phyloP scores from a whole-genome alignment of 2,329 filamentous ascomycete genomes.

The Cladorrhinum sp. region DNA sequence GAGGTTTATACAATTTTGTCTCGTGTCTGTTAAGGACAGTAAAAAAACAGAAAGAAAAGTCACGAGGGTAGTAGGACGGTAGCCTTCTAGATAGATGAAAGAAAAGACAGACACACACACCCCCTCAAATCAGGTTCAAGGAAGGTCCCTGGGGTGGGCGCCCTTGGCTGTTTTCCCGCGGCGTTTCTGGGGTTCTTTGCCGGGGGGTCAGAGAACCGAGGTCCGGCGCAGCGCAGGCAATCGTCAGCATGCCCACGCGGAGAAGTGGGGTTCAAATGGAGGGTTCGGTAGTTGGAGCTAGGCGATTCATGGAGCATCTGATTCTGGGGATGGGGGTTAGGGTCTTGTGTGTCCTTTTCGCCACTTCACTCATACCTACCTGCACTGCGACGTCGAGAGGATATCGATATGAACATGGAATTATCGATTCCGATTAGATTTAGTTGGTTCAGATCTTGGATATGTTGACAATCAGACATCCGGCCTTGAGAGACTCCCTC shows the following conservation, averaged over 20 bases:
- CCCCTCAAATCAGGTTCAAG: background rate
- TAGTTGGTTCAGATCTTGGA: background rate
- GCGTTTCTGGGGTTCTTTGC: background rate
- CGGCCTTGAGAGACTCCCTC: background rate
- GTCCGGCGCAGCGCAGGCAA: constrained; percentile 5
- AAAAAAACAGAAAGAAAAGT: background rate
- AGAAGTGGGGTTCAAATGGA: constrained; percentile 3
- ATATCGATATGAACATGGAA: background rate
- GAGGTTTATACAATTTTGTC: too few relatives aligned
- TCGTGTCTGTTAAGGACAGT: too few relatives aligned
- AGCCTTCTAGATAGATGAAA: constrained; percentile 3
- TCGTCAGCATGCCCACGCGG: background rate
- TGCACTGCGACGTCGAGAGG: background rate
- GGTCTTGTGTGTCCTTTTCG: background rate
- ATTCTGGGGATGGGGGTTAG: constrained; percentile 5
- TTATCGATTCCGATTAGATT: background rate
- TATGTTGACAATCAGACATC: background rate
- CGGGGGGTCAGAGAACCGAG: constrained; percentile 4
- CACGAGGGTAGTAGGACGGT: background rate
- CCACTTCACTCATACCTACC: background rate
- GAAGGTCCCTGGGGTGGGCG: background rate
- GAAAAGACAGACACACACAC: background rate
- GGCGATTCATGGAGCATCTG: constrained; percentile 1
- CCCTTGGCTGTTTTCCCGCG: background rate
- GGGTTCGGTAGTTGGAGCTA: background rate